Evolutionary conservation across 345 rosid species (phyloP).

Genomic region (Firmiana major): DNA sequence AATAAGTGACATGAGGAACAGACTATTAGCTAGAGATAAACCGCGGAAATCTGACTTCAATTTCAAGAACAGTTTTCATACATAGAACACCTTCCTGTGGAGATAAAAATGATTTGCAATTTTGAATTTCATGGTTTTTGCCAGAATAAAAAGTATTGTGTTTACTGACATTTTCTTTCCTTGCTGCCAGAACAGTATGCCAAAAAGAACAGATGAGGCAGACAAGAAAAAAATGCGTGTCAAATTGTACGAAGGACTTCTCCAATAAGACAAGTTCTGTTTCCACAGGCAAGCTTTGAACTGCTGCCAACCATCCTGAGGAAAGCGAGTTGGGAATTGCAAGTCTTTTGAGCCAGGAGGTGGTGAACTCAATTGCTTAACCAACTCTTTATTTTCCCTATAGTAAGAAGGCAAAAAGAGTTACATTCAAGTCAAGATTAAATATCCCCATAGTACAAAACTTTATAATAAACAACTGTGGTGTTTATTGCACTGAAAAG

Average conservation of each 20-base stretch:
- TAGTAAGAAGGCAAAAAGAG: neutral
- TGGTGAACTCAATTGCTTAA: slow-evolving; percentile 27
- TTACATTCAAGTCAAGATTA: neutral
- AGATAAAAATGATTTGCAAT: neutral
- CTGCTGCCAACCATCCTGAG: slow-evolving; percentile 41
- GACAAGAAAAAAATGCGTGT: slow-evolving; percentile 29
- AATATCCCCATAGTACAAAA: neutral
- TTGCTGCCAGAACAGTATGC: slow-evolving; percentile 45
- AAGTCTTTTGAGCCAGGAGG: slow-evolving; percentile 26
- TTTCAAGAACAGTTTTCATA: too few relatives aligned
- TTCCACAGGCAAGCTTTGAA: slow-evolving; percentile 61
- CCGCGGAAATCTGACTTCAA: too few relatives aligned
- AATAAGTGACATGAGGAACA: too few relatives aligned
- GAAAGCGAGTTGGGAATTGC: slow-evolving; percentile 29
- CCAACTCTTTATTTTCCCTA: slow-evolving; percentile 30
- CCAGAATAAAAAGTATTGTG: neutral
- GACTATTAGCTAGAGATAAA: too few relatives aligned
- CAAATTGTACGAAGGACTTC: slow-evolving; percentile 53
- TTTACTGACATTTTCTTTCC: slow-evolving; percentile 43
- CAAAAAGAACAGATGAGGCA: slow-evolving; percentile 33
- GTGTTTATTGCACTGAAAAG: too few relatives aligned
- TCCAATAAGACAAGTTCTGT: slow-evolving; percentile 56
- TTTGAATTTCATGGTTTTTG: neutral
- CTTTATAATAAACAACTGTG: too few relatives aligned
- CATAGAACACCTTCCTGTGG: neutral